These are phyloP conservation scores for Viola odorata DNA, from an alignment of 345 rosid genomes.

Conservation along the genomic window DNA sequence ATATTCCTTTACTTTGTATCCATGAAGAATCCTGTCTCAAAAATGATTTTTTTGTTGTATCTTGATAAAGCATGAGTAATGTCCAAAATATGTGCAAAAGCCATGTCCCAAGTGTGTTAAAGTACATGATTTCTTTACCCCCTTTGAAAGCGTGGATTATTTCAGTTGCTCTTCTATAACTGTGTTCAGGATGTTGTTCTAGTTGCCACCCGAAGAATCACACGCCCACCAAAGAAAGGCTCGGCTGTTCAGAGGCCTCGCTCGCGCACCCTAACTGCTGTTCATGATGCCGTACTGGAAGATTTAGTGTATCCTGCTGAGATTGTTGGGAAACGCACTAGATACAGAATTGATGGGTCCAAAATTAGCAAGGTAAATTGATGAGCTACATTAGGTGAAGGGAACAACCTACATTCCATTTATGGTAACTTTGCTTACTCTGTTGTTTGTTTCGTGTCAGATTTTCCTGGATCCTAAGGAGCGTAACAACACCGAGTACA, in stretches of 20 bases:
- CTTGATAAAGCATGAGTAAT: too few species aligned
- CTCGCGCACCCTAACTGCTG: slow-evolving; percentile 14
- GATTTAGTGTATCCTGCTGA: slow-evolving; percentile 73
- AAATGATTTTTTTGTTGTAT: too few species aligned
- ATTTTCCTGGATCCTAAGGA: slow-evolving; percentile 64
- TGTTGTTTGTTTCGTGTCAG: slow-evolving; percentile 17
- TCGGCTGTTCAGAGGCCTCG: slow-evolving; percentile 92
- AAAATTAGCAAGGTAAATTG: slow-evolving; percentile 66
- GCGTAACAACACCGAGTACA: slow-evolving; percentile 64
- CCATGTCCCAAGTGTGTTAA: too few species aligned
- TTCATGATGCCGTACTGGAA: slow-evolving; percentile 39
- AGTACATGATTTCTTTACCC: too few species aligned
- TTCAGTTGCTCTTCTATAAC: background rate
- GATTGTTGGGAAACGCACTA: slow-evolving; percentile 82
- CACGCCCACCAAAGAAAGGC: slow-evolving; percentile 89
- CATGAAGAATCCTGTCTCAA: too few species aligned
- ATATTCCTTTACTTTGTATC: background rate
- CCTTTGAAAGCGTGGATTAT: too few species aligned
- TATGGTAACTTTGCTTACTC: background rate
- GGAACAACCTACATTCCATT: background rate
- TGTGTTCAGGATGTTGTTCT: slow-evolving; percentile 4
- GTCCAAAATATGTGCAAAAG: too few species aligned
- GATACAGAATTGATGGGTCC: slow-evolving; percentile 75
- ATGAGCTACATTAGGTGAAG: background rate
- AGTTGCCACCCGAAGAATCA: slow-evolving; percentile 16